phyloP scores from a whole-genome alignment of 805 yeast genomes.

The Maudiozyma pseudohumilis region DNA sequence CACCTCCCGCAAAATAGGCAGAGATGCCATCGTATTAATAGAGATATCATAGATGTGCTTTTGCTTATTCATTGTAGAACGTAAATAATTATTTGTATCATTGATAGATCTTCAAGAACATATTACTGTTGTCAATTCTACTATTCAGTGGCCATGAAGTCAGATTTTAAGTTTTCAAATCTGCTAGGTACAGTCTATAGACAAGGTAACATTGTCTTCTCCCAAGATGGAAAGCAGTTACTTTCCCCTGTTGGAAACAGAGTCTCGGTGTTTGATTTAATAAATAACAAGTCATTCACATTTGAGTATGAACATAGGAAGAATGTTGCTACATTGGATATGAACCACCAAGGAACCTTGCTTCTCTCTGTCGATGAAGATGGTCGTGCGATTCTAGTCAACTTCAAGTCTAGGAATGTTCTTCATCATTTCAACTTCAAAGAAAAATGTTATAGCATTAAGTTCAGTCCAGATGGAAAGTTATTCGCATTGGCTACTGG shows the following conservation, averaged over 20 bases:
- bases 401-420: constrained; percentile 72
- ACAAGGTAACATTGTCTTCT: constrained; percentile 80
- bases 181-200: constrained; percentile 89
- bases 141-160: constrained; percentile 46
- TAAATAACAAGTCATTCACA: constrained; percentile 78
- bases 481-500: constrained; percentile 80
- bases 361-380: constrained; percentile 78
- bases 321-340: constrained; percentile 66
- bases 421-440: constrained; percentile 91
- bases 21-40: too few relatives aligned
- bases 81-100: too few relatives aligned
- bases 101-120: too few relatives aligned
- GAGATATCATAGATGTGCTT: too few relatives aligned
- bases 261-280: constrained; percentile 77
- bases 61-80: too few relatives aligned
- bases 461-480: constrained; percentile 82
- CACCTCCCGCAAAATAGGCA: constrained; percentile 1
- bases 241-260: constrained; percentile 93
- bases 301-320: constrained; percentile 88
- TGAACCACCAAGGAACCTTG: constrained; percentile 74
- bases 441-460: constrained; percentile 60
- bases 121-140: not conserved
- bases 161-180: constrained; percentile 84
- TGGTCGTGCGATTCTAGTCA: constrained; percentile 88
- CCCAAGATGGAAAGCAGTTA: constrained; percentile 75